phyloP scores from a whole-genome alignment of 208 protist genomes.

The Strigomonas culicis region DNA sequence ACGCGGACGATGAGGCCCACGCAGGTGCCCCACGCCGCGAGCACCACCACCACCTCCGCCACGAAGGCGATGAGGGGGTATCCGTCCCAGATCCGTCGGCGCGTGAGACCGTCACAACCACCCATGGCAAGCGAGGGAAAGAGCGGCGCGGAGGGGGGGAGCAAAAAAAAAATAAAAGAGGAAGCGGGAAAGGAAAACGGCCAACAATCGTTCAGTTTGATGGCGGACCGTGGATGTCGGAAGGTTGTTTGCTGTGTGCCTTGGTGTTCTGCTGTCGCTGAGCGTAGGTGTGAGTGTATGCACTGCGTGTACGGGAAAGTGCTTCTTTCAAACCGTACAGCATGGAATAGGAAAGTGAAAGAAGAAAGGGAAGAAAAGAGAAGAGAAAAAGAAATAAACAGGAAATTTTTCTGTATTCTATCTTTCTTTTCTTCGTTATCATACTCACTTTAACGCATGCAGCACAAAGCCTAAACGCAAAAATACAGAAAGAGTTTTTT shows the following conservation, averaged over 20 bases:
- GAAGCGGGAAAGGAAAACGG: neutral
- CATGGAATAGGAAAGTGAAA: neutral
- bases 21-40: slow-evolving; percentile 7
- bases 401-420: neutral
- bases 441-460: too few relatives aligned
- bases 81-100: neutral
- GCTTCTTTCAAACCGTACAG: too few relatives aligned
- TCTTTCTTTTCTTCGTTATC: too few relatives aligned
- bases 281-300: too few relatives aligned
- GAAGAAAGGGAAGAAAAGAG: slow-evolving; percentile 18
- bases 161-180: slow-evolving; percentile 7
- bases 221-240: too few relatives aligned
- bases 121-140: neutral
- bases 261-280: too few relatives aligned
- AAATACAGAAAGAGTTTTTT: too few relatives aligned
- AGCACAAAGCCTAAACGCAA: neutral
- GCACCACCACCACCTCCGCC: neutral
- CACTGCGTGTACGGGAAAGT: too few relatives aligned
- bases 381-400: slow-evolving; percentile 10
- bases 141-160: neutral
- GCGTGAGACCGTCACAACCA: neutral
- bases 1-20: slow-evolving; percentile 19
- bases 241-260: too few relatives aligned
- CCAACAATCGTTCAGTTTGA: neutral
- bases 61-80: slow-evolving; percentile 4